Conservation (phyloP, 768 basidiomycete genomes). For the Amanita rubescens region DNA sequence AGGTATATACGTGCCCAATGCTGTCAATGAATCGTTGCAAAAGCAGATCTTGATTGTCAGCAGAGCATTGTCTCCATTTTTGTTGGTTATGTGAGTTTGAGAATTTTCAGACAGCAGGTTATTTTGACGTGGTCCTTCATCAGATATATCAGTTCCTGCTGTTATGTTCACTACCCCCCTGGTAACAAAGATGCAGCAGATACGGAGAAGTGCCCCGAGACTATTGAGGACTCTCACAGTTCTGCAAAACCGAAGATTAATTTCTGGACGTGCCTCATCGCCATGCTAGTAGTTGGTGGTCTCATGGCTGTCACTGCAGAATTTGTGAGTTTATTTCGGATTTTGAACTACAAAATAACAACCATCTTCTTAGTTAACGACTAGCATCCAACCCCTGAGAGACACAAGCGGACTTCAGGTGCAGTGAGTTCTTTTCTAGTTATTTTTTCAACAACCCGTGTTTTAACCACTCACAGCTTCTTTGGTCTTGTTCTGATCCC, state of each 20-base stretch:
- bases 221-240: not conserved
- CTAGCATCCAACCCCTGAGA: not conserved
- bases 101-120: not conserved
- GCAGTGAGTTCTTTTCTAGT: not conserved
- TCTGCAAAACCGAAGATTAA: constrained; percentile 47
- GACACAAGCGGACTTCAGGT: not conserved
- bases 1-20: constrained; percentile 6
- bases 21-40: constrained; percentile 37
- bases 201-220: constrained; percentile 6
- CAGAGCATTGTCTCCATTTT: constrained; percentile 55
- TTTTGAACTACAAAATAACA: not conserved
- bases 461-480: constrained; percentile 35
- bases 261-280: constrained; percentile 50
- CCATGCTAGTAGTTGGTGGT: constrained; percentile 43
- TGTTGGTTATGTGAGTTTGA: constrained; percentile 48
- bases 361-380: not conserved
- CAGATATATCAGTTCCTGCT: constrained; percentile 62
- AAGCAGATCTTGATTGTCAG: constrained; percentile 51
- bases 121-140: not conserved
- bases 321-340: constrained; percentile 36
- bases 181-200: constrained; percentile 40
- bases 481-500: constrained; percentile 70
- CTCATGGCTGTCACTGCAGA: constrained; percentile 69
- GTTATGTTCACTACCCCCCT: constrained; percentile 66
- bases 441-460: constrained; percentile 6